phyloP scores from a whole-genome alignment of 139 green algal genomes.

The Yamagishiella unicocca region DNA sequence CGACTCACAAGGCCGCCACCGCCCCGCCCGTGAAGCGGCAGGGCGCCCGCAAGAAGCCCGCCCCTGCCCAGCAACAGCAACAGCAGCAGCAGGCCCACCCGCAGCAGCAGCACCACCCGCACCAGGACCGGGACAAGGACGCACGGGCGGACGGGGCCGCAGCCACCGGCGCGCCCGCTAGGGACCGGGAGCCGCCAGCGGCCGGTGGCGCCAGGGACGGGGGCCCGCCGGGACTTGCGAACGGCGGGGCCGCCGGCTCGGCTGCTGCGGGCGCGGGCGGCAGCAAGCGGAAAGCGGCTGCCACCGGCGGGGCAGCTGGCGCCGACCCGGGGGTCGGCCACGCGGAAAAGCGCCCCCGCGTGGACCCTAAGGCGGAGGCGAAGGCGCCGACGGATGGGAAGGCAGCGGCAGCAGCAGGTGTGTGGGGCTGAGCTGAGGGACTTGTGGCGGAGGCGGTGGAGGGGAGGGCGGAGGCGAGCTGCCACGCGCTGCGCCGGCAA shows the following conservation, averaged over 20 bases:
- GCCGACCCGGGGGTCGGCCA: neutral
- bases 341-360: slow-evolving; percentile 5
- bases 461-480: too few species aligned
- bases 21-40: slow-evolving; percentile 22
- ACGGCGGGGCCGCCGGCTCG: neutral
- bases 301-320: neutral
- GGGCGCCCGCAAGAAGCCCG: neutral
- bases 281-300: slow-evolving; percentile 24
- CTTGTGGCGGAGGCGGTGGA: too few species aligned
- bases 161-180: neutral
- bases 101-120: neutral
- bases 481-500: too few species aligned
- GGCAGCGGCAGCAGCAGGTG: slow-evolving; percentile 1
- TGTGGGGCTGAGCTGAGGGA: too few species aligned
- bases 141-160: neutral
- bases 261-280: neutral
- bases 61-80: neutral
- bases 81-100: neutral
- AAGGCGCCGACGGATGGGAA: neutral
- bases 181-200: slow-evolving; percentile 20
- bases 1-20: slow-evolving; percentile 33
- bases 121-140: neutral
- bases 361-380: neutral
- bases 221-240: neutral
- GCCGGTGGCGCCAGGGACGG: neutral